Conservation (phyloP, 192 early-diverging fungal genomes). For the Coemansia asiatica region DNA sequence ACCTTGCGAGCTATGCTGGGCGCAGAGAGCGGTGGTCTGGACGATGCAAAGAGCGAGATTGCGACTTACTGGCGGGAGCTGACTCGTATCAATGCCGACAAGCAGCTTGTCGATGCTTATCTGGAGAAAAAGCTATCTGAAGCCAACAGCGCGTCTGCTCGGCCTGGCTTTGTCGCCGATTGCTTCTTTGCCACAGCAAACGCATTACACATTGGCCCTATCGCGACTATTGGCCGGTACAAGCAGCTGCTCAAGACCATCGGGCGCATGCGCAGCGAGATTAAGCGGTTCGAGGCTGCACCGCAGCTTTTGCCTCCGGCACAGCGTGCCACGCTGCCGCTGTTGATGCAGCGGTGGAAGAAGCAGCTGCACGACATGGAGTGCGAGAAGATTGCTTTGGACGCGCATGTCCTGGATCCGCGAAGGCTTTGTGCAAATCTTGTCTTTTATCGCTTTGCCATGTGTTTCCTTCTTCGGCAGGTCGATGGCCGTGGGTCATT, state of each 20-base stretch:
- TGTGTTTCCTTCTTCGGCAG: slow-evolving; percentile 83
- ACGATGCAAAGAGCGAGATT: slow-evolving; percentile 36
- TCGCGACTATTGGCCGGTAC: slow-evolving; percentile 71
- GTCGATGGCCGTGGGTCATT: slow-evolving; percentile 57
- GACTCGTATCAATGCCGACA: slow-evolving; percentile 79
- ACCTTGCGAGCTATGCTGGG: slow-evolving; percentile 59
- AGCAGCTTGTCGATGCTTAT: slow-evolving; percentile 66
- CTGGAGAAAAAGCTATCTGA: slow-evolving; percentile 19
- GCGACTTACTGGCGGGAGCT: slow-evolving; percentile 60
- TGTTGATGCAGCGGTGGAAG: slow-evolving; percentile 63
- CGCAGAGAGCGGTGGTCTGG: slow-evolving; percentile 30
- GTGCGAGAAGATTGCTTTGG: slow-evolving; percentile 67
- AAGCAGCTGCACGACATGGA: slow-evolving; percentile 69
- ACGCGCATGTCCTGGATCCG: slow-evolving; percentile 76
- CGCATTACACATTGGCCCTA: slow-evolving; percentile 77
- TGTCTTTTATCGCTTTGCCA: slow-evolving; percentile 86
- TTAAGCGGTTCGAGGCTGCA: slow-evolving; percentile 55
- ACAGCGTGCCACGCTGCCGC: slow-evolving; percentile 35
- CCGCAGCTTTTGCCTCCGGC: slow-evolving; percentile 21
- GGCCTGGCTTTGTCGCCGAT: slow-evolving; percentile 85
- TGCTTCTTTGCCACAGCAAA: slow-evolving; percentile 80
- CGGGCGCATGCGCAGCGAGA: slow-evolving; percentile 68
- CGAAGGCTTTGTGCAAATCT: slow-evolving; percentile 63
- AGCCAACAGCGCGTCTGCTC: slow-evolving; percentile 9
- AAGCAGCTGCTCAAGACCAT: slow-evolving; percentile 66